A percentile compares a stretch with the other conserved stretches of the same genome.
phyloP scores from a whole-genome alignment of 2,329 filamentous ascomycete genomes.

The Aspergillus sp. region DNA sequence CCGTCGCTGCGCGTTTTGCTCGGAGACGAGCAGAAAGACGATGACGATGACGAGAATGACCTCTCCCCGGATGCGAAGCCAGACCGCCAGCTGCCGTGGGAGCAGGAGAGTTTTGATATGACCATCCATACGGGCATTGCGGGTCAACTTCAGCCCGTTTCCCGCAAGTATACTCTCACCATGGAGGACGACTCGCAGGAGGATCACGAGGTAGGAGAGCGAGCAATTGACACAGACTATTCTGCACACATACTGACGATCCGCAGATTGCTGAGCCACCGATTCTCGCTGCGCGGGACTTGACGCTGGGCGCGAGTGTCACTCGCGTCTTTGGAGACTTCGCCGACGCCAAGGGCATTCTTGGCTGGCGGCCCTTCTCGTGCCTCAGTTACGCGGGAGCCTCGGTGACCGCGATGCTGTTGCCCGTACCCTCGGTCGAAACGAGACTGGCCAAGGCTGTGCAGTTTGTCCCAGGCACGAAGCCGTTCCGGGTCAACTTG shows the following conservation, averaged over 20 bases:
- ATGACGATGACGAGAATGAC: constrained; percentile 13
- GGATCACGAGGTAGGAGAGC: constrained; percentile 25
- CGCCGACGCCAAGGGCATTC: constrained; percentile 27
- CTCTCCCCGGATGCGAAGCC: constrained; percentile 11
- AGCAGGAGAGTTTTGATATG: constrained; percentile 23
- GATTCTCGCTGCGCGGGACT: constrained; percentile 25
- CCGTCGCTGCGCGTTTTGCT: constrained; percentile 24
- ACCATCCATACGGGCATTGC: constrained; percentile 32
- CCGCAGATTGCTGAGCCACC: constrained; percentile 31
- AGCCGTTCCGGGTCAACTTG: constrained; percentile 33
- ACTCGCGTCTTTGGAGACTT: constrained; percentile 29
- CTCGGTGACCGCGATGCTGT: constrained; percentile 25
- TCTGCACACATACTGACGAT: constrained; percentile 4
- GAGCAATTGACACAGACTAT: background rate
- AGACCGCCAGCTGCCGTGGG: constrained; percentile 1
- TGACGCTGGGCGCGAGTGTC: constrained; percentile 35
- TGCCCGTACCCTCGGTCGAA: constrained; percentile 33
- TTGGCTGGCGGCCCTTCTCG: constrained; percentile 29
- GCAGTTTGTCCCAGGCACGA: constrained; percentile 31
- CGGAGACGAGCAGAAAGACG: constrained; percentile 18
- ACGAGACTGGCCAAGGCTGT: constrained; percentile 31
- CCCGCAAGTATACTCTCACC: constrained; percentile 22
- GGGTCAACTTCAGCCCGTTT: constrained; percentile 28
- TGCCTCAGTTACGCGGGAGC: constrained; percentile 33
- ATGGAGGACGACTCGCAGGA: constrained; percentile 27